Base-by-base conservation (phyloP, 225 moss, liverwort and hornwort species). In the Physcomitrium patens region DNA sequence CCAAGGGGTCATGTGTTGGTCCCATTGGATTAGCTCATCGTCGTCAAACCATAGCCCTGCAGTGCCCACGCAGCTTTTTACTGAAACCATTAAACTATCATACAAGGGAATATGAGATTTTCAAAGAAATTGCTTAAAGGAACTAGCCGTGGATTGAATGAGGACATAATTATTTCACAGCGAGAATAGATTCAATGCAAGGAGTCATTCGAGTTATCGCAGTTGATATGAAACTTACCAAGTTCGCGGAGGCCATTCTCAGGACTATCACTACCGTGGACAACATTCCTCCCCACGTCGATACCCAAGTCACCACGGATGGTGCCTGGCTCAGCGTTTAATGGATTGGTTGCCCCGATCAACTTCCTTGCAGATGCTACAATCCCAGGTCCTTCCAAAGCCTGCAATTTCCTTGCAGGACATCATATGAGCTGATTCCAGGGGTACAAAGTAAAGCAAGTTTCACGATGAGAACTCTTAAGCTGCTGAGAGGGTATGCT, bases 381-480 rank as follows among this genome's bases (percentile, higher is more conserved):
- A 47, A 94, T 93, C 41, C 97, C 94, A 17, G 94, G 91, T 26
- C 97, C 97, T 83, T 97, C 93, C 90, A 94, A 93, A 46, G 92
- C 96, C 93, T 91, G 74, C 19, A 5, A 58, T 66, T 14, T 2
- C 23, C 57, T 58, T 20, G 7, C 19, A 53, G 57, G 47, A 67
- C 13, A 48, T 4, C 0, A 10, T 1, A 55, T 56, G 19, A 65
- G 58, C 26, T 13, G 24, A 66, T 28, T 10, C 12, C 12, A 13
- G 19, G 61, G 19, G 31, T 37, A 13, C 10, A 43, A 1, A 43
- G 10, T 2, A 1, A n/a, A 7, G 9, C 17, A 49, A 47, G 49
- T 28, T 60, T 19, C 27, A 72, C 18, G 19, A 72, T 62, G 15
- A 19, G 37, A 13, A 37, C 47, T 41, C 13, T 23, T 5, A 50